phyloP scores from a whole-genome alignment of 2,329 filamentous ascomycete genomes.

The Epichloe uncinata region DNA sequence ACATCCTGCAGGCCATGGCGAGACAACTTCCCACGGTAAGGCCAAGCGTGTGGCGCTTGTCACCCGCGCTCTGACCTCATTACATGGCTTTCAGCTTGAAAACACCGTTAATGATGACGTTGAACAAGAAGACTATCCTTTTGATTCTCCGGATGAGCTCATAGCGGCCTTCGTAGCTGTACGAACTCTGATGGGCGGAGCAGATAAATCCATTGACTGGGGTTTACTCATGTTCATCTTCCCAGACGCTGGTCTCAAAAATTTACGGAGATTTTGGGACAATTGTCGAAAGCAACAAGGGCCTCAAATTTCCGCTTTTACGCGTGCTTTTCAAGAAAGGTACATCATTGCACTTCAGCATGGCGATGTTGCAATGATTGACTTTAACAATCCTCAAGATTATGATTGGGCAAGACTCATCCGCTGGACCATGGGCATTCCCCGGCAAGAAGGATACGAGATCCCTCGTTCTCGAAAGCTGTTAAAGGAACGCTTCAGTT shows the following conservation, averaged over 20 bases:
- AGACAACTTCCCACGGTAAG: slow-evolving; percentile 1
- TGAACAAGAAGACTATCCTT: slow-evolving; percentile 2
- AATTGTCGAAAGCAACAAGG: slow-evolving; percentile 36
- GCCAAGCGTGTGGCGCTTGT: slow-evolving; percentile 18
- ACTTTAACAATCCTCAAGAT: slow-evolving; percentile 47
- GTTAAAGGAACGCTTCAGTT: slow-evolving; percentile 30
- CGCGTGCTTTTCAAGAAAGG: slow-evolving; percentile 48
- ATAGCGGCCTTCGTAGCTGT: slow-evolving; percentile 46
- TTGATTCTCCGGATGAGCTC: slow-evolving; percentile 20
- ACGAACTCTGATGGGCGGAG: slow-evolving; percentile 44
- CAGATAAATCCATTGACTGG: slow-evolving; percentile 47
- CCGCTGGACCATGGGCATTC: slow-evolving; percentile 48
- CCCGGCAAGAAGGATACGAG: slow-evolving; percentile 29
- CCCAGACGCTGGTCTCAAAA: slow-evolving; percentile 36
- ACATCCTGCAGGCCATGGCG: neutral
- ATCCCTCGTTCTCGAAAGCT: slow-evolving; percentile 33
- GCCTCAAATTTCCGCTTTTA: slow-evolving; percentile 38
- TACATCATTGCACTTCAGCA: slow-evolving; percentile 55
- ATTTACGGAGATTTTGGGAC: slow-evolving; percentile 43
- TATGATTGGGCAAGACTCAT: slow-evolving; percentile 59
- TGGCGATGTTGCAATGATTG: slow-evolving; percentile 44
- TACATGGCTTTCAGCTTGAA: slow-evolving; percentile 4
- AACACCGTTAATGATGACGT: neutral
- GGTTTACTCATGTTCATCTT: slow-evolving; percentile 43
- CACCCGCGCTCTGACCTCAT: slow-evolving; percentile 17